These are phyloP conservation scores for Closterium sp. DNA, from an alignment of 139 green algal species.

Conservation along the genomic window DNA sequence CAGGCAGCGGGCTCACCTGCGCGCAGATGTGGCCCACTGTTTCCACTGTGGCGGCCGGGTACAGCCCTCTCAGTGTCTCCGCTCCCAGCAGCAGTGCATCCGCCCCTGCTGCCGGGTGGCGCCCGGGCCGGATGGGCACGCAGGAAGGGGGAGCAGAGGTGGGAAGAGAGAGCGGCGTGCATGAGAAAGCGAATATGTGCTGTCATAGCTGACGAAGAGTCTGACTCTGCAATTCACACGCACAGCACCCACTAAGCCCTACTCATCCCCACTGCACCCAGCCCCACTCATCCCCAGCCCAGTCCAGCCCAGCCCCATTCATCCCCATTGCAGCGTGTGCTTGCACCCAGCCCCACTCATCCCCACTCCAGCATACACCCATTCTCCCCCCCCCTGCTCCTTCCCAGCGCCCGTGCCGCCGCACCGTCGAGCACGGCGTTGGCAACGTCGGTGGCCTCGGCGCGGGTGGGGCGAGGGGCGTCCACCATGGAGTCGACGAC, in stretches of 20 bases:
- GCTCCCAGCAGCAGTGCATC: conserved; percentile 73
- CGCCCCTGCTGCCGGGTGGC: conserved; percentile 20
- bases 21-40: conserved; percentile 69
- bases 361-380: background rate
- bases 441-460: conserved; percentile 82
- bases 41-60: conserved; percentile 63
- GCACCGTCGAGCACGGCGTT: conserved; percentile 77
- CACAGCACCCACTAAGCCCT: too few species aligned
- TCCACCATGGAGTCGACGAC: conserved; percentile 62
- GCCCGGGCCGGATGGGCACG: too few species aligned
- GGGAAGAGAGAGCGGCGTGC: too few species aligned
- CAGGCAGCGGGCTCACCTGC: background rate
- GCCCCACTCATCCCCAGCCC: too few species aligned
- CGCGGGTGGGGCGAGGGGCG: conserved; percentile 61
- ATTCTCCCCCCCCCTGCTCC: background rate
- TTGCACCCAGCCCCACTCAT: too few species aligned
- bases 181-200: too few species aligned
- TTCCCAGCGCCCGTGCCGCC: background rate
- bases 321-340: too few species aligned
- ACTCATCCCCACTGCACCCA: too few species aligned
- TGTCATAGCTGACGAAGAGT: too few species aligned
- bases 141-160: too few species aligned
- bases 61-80: conserved; percentile 73
- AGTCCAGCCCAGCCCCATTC: too few species aligned
- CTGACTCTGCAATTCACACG: too few species aligned